phyloP scores from a whole-genome alignment of 2,329 filamentous ascomycete species.

The Neofusicoccum kwambonambiense region DNA sequence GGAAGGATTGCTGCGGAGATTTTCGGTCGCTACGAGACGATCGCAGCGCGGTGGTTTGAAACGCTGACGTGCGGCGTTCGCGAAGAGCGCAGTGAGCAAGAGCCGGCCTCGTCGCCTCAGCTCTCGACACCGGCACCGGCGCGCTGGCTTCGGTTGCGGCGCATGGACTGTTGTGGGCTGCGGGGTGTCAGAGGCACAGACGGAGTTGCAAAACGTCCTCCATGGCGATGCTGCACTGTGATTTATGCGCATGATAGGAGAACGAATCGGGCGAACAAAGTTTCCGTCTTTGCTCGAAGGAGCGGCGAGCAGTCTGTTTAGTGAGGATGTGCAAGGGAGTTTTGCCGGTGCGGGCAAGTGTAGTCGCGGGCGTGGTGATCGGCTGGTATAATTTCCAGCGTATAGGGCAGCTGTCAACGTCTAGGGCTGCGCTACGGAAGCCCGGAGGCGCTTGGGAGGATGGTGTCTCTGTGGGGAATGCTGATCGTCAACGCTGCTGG shows the following conservation, averaged over 20 bases:
- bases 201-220: neutral
- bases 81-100: neutral
- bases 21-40: neutral
- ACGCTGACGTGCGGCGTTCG: neutral
- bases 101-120: neutral
- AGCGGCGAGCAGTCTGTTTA: neutral
- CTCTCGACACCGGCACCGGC: neutral
- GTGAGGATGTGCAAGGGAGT: neutral
- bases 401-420: neutral
- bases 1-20: neutral
- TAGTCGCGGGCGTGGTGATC: neutral
- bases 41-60: neutral
- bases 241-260: slow-evolving; percentile 2
- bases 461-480: neutral
- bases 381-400: neutral
- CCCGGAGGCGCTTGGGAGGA: neutral
- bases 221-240: neutral
- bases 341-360: neutral
- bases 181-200: neutral
- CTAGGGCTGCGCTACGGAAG: neutral
- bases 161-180: neutral
- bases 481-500: neutral
- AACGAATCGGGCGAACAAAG: neutral
- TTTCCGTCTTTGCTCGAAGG: neutral
- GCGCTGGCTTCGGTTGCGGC: neutral